phyloP scores from a whole-genome alignment of 2,329 filamentous ascomycete genomes.

The Tolypocladium album region DNA sequence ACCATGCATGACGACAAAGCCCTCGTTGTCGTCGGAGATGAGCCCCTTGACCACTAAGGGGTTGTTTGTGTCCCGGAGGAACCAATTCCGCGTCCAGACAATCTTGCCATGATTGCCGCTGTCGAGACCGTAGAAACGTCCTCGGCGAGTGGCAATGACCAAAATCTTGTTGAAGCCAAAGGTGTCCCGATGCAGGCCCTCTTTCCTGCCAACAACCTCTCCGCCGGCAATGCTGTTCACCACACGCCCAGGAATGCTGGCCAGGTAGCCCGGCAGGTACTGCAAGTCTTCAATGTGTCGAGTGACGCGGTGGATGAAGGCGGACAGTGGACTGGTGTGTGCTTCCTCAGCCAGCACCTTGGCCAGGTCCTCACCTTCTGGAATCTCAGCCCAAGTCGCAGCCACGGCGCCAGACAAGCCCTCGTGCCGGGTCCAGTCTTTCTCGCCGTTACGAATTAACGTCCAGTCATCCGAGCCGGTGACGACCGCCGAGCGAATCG shows the following conservation, averaged over 20 bases:
- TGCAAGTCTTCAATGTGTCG: conserved; percentile 73
- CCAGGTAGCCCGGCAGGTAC: conserved; percentile 63
- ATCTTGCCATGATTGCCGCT: conserved; percentile 63
- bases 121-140: conserved; percentile 71
- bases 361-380: conserved; percentile 61
- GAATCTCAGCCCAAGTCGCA: conserved; percentile 70
- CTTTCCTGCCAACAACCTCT: conserved; percentile 29
- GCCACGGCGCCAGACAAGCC: conserved; percentile 70
- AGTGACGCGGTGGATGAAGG: conserved; percentile 80
- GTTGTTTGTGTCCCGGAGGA: conserved; percentile 42
- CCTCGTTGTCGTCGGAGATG: conserved; percentile 44
- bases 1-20: conserved; percentile 47
- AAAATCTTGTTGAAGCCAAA: conserved; percentile 88
- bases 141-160: conserved; percentile 68
- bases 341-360: conserved; percentile 79
- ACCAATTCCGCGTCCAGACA: conserved; percentile 62
- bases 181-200: conserved; percentile 51
- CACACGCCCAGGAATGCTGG: conserved; percentile 57
- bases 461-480: conserved; percentile 65
- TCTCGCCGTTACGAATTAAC: conserved; percentile 70
- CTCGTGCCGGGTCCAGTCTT: conserved; percentile 73
- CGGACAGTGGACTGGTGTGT: conserved; percentile 65
- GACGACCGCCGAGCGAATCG: conserved; percentile 66
- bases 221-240: conserved; percentile 53
- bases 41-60: conserved; percentile 60